Evolutionary conservation across 148 eudicot species (phyloP).

Genomic region (Camellia sinensis): DNA sequence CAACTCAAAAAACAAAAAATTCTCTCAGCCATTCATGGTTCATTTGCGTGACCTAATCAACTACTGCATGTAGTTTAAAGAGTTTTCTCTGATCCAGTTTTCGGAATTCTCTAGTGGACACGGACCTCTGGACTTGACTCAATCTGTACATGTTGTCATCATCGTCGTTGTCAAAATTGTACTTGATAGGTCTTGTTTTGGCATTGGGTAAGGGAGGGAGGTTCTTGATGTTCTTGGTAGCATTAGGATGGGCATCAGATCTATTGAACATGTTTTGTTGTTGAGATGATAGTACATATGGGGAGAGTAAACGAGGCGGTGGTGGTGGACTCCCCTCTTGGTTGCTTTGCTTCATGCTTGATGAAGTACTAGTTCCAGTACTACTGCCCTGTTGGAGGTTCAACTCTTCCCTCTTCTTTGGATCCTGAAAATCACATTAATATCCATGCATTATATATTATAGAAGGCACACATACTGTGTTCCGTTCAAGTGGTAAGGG

Average conservation of each 20-base stretch:
- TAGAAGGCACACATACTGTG: too few relatives aligned
- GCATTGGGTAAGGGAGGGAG: constrained; percentile 30
- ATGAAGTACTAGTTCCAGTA: constrained; percentile 22
- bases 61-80: constrained; percentile 13
- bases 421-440: constrained; percentile 22
- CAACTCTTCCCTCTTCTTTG: constrained; percentile 17
- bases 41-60: constrained; percentile 8
- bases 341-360: constrained; percentile 10
- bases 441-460: too few relatives aligned
- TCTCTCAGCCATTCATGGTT: neutral
- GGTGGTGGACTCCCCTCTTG: constrained; percentile 5
- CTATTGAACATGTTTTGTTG: constrained; percentile 6
- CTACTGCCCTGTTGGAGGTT: constrained; percentile 14
- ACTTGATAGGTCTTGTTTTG: constrained; percentile 14
- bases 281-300: constrained; percentile 1
- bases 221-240: constrained; percentile 27
- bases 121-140: constrained; percentile 31
- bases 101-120: constrained; percentile 36
- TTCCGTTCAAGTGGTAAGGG: too few relatives aligned
- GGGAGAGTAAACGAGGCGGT: neutral
- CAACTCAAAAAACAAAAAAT: neutral
- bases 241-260: constrained; percentile 23
- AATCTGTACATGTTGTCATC: constrained; percentile 13
- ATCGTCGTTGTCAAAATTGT: neutral
- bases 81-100: constrained; percentile 23